phyloP scores from a whole-genome alignment of 148 eudicot species.

The Bassia scoparia region DNA sequence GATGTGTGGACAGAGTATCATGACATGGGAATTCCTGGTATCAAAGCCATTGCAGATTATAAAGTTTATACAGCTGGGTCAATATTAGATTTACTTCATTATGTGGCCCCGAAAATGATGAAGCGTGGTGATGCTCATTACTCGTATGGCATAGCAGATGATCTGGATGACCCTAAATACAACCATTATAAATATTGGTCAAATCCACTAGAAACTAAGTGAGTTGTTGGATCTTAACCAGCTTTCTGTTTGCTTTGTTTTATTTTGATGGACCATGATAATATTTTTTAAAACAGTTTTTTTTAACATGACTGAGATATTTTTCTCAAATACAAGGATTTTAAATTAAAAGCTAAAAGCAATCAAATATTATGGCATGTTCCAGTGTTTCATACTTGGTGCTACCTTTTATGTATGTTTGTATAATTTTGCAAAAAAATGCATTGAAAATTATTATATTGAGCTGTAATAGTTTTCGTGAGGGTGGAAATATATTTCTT shows the following conservation, averaged over 20 bases:
- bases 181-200: conserved; percentile 81
- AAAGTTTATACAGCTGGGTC: conserved; percentile 72
- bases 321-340: background rate
- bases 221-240: conserved; percentile 5
- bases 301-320: background rate
- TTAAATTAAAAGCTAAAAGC: background rate
- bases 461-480: background rate
- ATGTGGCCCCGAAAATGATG: conserved; percentile 94
- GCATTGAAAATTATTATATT: no score
- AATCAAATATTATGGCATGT: background rate
- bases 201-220: conserved; percentile 84
- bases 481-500: background rate
- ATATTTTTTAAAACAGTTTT: background rate
- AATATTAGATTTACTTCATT: conserved; percentile 61
- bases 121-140: conserved; percentile 76
- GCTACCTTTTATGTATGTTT: background rate
- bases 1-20: conserved; percentile 90
- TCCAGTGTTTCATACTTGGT: background rate
- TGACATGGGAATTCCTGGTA: conserved; percentile 70
- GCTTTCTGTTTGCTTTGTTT: conserved; percentile 1
- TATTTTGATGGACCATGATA: background rate
- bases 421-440: background rate
- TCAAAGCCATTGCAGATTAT: conserved; percentile 68
- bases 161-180: conserved; percentile 72
- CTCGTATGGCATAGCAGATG: conserved; percentile 89